Conservation (phyloP, 257 asterid genomes). For the Cruciata laevipes region DNA sequence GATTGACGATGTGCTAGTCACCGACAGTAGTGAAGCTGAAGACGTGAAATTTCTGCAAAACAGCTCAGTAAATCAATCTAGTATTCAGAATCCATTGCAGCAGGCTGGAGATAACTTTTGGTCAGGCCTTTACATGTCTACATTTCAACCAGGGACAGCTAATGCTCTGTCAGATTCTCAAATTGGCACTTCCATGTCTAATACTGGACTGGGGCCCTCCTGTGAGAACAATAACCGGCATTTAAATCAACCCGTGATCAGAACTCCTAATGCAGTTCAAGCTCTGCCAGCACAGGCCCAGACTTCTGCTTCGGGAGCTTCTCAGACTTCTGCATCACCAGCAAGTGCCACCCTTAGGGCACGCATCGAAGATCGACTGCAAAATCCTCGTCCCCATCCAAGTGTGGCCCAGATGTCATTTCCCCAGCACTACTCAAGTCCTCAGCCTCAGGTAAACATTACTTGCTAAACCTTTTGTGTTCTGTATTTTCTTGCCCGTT, state of each 20-base stretch:
- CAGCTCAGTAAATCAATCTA: slow-evolving; percentile 19
- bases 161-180: slow-evolving; percentile 22
- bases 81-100: slow-evolving; percentile 18
- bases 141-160: slow-evolving; percentile 27
- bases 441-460: slow-evolving; percentile 37
- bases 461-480: background rate
- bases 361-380: slow-evolving; percentile 20
- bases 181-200: slow-evolving; percentile 20
- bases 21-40: slow-evolving; percentile 22
- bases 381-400: slow-evolving; percentile 9
- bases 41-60: slow-evolving; percentile 32
- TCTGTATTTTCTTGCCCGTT: background rate
- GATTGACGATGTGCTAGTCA: slow-evolving; percentile 38
- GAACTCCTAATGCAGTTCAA: slow-evolving; percentile 53
- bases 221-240: slow-evolving; percentile 20
- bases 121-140: slow-evolving; percentile 42
- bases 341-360: slow-evolving; percentile 6
- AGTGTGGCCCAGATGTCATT: slow-evolving; percentile 28
- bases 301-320: slow-evolving; percentile 27
- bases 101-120: slow-evolving; percentile 37
- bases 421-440: slow-evolving; percentile 23
- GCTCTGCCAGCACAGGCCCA: slow-evolving; percentile 53
- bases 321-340: slow-evolving; percentile 34
- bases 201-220: slow-evolving; percentile 23
- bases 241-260: slow-evolving; percentile 31